phyloP scores from a whole-genome alignment of 208 protist genomes.

The Vickermania ingenoplastis region DNA sequence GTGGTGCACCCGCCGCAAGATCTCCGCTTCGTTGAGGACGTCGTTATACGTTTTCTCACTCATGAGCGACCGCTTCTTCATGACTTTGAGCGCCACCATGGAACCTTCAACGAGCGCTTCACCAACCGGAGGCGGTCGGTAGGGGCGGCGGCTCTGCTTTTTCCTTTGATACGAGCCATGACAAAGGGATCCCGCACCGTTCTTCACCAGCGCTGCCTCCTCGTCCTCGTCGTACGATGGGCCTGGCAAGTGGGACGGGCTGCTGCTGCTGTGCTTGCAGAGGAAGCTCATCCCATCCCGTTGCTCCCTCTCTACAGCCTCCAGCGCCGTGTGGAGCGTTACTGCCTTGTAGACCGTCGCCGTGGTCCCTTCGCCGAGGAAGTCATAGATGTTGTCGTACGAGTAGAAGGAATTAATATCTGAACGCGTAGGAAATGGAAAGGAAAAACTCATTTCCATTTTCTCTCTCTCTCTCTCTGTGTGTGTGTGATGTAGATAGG shows the following conservation, averaged over 20 bases:
- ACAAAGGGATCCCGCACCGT: no score
- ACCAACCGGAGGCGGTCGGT: background rate
- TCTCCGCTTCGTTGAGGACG: constrained; percentile 75
- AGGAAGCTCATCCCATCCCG: background rate
- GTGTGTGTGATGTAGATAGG: no score
- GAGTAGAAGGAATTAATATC: constrained; percentile 54
- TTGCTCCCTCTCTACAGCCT: background rate
- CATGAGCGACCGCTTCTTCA: constrained; percentile 57
- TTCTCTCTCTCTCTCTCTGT: no score
- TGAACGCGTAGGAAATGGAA: constrained; percentile 52
- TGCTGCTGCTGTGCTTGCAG: background rate
- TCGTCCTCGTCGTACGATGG: background rate
- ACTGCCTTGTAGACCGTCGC: constrained; percentile 72
- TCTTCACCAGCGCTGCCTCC: background rate
- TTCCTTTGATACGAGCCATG: no score
- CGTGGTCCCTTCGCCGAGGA: constrained; percentile 72
- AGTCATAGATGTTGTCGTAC: constrained; percentile 76
- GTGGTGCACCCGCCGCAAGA: constrained; percentile 49
- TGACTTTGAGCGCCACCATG: constrained; percentile 73
- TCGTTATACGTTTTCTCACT: constrained; percentile 14
- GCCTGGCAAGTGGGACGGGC: background rate
- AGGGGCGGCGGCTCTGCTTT: background rate
- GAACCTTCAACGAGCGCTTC: constrained; percentile 21
- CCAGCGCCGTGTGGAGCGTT: constrained; percentile 12
- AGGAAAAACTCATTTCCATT: constrained; percentile 17